Evolutionary conservation across 192 early-diverging fungal genomes (phyloP), one percentile per base, ranked within the genome.

Genomic region (Backusella luteola): DNA sequence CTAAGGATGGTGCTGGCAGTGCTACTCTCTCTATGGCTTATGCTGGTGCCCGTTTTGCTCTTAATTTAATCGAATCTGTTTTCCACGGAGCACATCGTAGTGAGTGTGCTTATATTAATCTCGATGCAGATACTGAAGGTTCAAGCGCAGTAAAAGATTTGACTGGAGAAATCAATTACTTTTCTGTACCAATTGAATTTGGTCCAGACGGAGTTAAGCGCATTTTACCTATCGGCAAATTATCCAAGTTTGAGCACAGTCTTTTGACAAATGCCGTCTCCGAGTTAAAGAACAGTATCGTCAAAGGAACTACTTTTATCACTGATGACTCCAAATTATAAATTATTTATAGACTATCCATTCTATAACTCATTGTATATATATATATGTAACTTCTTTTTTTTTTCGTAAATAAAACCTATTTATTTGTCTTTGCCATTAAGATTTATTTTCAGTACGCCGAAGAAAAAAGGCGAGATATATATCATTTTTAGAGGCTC

Each of bases 1-100:
- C 97, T 80, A 98, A 98, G 92, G 91, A 94, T 81, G 94, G 96
- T 69, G 91, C 93, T 46, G 95, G 93, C 19, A 93, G 91, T 35
- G 94, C 95, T 70, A 96, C 94, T 26, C 89, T 96, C 72, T 94
- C 93, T 52, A 95, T 95, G 95, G 93, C 94, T 41, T 92, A 89
- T 71, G 92, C 93, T 73, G 93, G 91, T 69, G 91, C 94, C 38
- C 89, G 94, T 66, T 99, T 99, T 85, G 89, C 93, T 74, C 87
- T 94, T 85, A 94, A 95, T 42, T 85, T 99, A 59, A 89, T 99
- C 69, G 87, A 93, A 63, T 95, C 96, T 59, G 77, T 88, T 52
- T 78, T 90, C 26, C 80, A 82, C 26, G 88, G 87, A 74, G 85
- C 93, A 83, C 89, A 89, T 85, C 88, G 87, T 73, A 89, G 95